These are phyloP conservation scores for Rhizopogon salebrosus DNA, from an alignment of 768 basidiomycete genomes.

Conservation along the genomic window DNA sequence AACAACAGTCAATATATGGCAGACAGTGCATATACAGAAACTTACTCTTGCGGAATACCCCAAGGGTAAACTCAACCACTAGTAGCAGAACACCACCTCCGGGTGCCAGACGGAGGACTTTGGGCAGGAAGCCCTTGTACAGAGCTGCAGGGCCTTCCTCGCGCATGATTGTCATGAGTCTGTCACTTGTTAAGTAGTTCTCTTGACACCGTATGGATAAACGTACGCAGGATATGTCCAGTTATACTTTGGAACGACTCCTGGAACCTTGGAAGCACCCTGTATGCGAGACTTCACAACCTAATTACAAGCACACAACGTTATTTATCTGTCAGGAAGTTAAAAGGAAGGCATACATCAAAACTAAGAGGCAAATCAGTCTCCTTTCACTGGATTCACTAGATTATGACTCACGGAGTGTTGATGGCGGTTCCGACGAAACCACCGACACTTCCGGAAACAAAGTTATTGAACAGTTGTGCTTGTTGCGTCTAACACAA, in stretches of 20 bases:
- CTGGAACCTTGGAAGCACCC: conserved; percentile 57
- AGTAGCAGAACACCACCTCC: conserved; percentile 92
- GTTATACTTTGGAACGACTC: conserved; percentile 81
- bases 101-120: conserved; percentile 91
- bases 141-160: conserved; percentile 85
- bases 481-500: conserved; percentile 51
- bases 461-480: conserved; percentile 84
- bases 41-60: conserved; percentile 68
- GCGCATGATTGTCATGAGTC: conserved; percentile 68
- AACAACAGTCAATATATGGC: no score
- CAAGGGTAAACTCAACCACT: conserved; percentile 86
- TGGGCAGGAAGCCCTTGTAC: conserved; percentile 95
- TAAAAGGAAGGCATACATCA: conserved; percentile 31
- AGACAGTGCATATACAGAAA: conserved; percentile 2
- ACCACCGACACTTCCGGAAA: conserved; percentile 87
- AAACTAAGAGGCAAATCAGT: conserved; percentile 28
- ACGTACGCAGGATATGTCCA: conserved; percentile 87
- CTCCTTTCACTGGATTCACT: conserved; percentile 3
- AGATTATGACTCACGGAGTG: conserved; percentile 63
- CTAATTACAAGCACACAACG: conserved; percentile 30
- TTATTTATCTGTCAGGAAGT: background rate
- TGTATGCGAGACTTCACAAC: conserved; percentile 98
- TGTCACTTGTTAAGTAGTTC: conserved; percentile 14
- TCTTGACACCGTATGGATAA: background rate
- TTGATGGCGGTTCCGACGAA: conserved; percentile 86